Conservation (phyloP, 2,329 filamentous ascomycete species). For the Emergomyces africanus region DNA sequence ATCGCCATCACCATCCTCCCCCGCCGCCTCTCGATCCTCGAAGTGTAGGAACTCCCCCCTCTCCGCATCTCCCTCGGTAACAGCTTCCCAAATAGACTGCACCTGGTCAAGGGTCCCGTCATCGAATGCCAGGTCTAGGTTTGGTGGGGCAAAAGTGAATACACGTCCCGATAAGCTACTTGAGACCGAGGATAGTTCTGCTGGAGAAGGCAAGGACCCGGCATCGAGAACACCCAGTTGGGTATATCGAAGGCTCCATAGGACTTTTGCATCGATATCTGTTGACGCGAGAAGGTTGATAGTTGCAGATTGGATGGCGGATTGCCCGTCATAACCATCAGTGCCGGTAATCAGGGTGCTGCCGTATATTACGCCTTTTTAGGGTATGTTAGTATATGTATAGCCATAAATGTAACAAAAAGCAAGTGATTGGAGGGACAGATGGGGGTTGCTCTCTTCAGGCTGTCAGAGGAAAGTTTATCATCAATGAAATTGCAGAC, state of each 20-base stretch:
- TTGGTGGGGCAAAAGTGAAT: slow-evolving; percentile 45
- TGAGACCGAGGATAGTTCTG: not conserved
- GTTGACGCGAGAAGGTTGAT: slow-evolving; percentile 30
- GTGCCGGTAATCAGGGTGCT: slow-evolving; percentile 28
- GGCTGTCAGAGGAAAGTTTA: slow-evolving; percentile 70
- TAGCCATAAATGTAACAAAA: not conserved
- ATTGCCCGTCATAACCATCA: slow-evolving; percentile 20
- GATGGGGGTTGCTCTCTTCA: slow-evolving; percentile 45
- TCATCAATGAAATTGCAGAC: slow-evolving; percentile 90
- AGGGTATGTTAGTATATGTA: slow-evolving; percentile 2
- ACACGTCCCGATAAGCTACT: slow-evolving; percentile 30
- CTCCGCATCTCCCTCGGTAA: slow-evolving; percentile 41
- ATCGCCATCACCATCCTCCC: not conserved
- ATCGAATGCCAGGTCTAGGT: slow-evolving; percentile 59
- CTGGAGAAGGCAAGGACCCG: not conserved
- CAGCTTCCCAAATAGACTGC: slow-evolving; percentile 53
- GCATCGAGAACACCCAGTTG: slow-evolving; percentile 26
- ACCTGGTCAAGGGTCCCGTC: slow-evolving; percentile 57
- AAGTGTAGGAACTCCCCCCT: slow-evolving; percentile 61
- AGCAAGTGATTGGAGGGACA: not conserved
- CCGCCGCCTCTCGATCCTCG: slow-evolving; percentile 53
- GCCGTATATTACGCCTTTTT: slow-evolving; percentile 46
- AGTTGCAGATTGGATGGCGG: slow-evolving; percentile 28
- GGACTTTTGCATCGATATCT: slow-evolving; percentile 23
- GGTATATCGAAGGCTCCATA: slow-evolving; percentile 44